Conservation (phyloP, 139 green algal species). For the Picochlorum costavermella region DNA sequence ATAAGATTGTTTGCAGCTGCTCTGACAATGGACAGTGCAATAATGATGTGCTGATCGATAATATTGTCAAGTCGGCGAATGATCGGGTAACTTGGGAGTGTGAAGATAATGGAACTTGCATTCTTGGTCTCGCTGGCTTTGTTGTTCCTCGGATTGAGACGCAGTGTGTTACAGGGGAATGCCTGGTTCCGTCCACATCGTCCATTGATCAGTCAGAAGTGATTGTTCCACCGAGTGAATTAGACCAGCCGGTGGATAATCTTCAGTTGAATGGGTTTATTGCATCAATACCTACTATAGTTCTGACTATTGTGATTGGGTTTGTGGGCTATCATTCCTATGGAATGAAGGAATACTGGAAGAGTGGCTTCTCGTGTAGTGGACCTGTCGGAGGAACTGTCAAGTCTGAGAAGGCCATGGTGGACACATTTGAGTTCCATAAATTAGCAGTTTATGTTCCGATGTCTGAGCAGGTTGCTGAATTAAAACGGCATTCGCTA, state of each 20-base stretch:
- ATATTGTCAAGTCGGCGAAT: background rate
- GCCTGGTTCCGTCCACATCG: constrained; percentile 10
- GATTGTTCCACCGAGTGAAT: background rate
- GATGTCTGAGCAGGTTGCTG: background rate
- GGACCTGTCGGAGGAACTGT: background rate
- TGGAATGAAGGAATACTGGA: constrained; percentile 1
- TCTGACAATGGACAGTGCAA: constrained; percentile 4
- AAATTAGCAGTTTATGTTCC: constrained; percentile 16
- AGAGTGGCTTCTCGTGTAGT: background rate
- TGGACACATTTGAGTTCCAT: constrained; percentile 13
- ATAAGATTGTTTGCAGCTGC: constrained; percentile 12
- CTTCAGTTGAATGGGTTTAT: constrained; percentile 29
- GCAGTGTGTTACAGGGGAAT: constrained; percentile 21
- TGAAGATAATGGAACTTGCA: constrained; percentile 8
- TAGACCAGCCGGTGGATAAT: background rate
- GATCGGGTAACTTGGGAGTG: background rate
- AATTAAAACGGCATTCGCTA: constrained; percentile 1
- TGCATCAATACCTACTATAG: constrained; percentile 31
- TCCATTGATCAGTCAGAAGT: too few relatives aligned
- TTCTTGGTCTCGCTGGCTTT: constrained; percentile 17
- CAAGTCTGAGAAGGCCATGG: constrained; percentile 10
- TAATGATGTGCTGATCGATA: constrained; percentile 6
- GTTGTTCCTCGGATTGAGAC: constrained; percentile 14
- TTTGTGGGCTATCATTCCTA: constrained; percentile 21
- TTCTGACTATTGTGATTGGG: constrained; percentile 18